Percentiles rank a stretch among this genome's conserved stretches.
phyloP scores from a whole-genome alignment of 202 grass and related monocot genomes.

The Carex sylvatica region DNA sequence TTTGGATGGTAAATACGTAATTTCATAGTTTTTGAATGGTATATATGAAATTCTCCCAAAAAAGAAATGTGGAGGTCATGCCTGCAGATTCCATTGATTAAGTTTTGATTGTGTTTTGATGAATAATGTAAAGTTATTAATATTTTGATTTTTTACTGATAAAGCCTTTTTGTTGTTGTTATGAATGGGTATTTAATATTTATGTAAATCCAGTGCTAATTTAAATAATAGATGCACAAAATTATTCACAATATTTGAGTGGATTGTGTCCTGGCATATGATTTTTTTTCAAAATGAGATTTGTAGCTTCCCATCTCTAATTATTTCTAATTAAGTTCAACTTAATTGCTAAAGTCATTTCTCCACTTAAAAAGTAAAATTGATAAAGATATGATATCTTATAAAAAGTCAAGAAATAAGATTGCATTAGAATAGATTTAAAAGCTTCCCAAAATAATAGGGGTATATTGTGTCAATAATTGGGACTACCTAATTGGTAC shows the following conservation, averaged over 20 bases:
- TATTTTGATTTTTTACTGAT: not conserved
- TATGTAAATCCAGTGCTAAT: not conserved
- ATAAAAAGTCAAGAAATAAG: not conserved
- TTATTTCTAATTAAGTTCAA: not conserved
- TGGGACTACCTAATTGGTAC: not conserved
- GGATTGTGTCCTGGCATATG: not conserved
- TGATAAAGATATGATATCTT: not conserved
- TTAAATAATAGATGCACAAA: not conserved
- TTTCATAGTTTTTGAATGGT: no score
- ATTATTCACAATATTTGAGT: not conserved
- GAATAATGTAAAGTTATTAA: not conserved
- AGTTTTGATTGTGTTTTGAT: not conserved
- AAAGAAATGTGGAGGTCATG: no score
- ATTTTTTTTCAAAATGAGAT: not conserved
- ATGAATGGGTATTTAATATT: not conserved
- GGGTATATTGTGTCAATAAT: not conserved
- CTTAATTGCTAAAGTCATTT: not conserved
- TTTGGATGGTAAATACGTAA: no score
- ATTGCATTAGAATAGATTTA: not conserved
- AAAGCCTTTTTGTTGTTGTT: no score
- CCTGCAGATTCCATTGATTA: no score
- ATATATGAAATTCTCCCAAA: no score
- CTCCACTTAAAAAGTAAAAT: not conserved
- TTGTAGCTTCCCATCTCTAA: not conserved
- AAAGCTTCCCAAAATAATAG: not conserved